Percentiles rank a stretch among this genome's conserved stretches.
Evolutionary conservation across 805 yeast species (phyloP).

Genomic region (Candida ovalis): DNA sequence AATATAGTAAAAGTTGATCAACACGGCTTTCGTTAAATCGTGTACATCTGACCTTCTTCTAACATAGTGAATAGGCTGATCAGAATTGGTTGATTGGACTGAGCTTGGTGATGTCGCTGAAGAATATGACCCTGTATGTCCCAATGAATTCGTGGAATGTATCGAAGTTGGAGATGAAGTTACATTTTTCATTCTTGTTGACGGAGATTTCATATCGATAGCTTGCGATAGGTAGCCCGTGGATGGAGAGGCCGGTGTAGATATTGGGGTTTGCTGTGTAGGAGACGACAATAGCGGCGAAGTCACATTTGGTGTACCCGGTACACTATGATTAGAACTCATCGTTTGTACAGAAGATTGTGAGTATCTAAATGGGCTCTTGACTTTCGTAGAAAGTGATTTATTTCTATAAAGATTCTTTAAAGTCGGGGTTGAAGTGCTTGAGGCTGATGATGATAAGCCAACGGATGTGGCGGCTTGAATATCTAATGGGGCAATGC

Average conservation of each 20-base stretch:
- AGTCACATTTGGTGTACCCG: neutral
- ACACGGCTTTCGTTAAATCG: conserved; percentile 13
- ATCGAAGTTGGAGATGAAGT: conserved; percentile 1
- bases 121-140: neutral
- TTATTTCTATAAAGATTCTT: conserved; percentile 4
- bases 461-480: neutral
- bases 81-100: conserved; percentile 1
- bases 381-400: conserved; percentile 17
- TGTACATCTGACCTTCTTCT: conserved; percentile 12
- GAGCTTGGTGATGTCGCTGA: conserved; percentile 1
- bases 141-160: neutral
- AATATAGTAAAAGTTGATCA: conserved; percentile 29
- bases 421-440: neutral
- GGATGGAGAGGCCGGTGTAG: neutral
- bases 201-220: neutral
- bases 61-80: conserved; percentile 2
- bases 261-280: neutral
- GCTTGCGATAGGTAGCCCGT: neutral
- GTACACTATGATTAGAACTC: neutral
- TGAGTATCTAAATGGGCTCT: conserved; percentile 17
- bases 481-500: neutral
- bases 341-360: conserved; percentile 12
- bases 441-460: neutral
- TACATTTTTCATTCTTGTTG: neutral
- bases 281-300: neutral